phyloP scores from a whole-genome alignment of 345 rosid species.

The Cochlearia excelsa region DNA sequence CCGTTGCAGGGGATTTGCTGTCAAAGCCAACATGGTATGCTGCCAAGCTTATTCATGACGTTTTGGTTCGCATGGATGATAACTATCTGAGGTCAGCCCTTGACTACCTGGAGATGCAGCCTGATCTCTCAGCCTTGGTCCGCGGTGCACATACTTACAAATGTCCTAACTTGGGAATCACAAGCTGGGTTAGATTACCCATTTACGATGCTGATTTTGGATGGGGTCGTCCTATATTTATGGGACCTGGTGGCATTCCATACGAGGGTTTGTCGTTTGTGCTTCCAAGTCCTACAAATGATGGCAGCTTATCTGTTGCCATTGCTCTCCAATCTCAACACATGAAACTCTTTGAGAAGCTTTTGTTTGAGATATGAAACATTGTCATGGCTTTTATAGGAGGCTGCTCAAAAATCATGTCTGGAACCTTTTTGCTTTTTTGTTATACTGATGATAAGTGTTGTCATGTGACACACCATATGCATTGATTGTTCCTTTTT shows the following conservation, averaged over 20 bases:
- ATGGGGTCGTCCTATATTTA: conserved; percentile 88
- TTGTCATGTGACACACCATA: conserved; percentile 2
- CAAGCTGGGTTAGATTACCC: conserved; percentile 85
- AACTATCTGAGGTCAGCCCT: conserved; percentile 90
- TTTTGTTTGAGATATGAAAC: conserved; percentile 44
- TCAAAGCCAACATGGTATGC: conserved; percentile 87
- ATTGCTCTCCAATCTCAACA: conserved; percentile 70
- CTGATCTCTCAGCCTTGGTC: conserved; percentile 69
- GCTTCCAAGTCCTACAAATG: conserved; percentile 68
- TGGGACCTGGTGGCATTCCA: conserved; percentile 91
- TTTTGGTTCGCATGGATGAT: conserved; percentile 76
- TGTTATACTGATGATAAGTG: conserved; percentile 31
- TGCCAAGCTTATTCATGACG: conserved; percentile 71
- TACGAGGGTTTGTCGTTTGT: conserved; percentile 78
- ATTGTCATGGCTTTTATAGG: conserved; percentile 23
- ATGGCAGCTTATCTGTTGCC: conserved; percentile 80
- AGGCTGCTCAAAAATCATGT: conserved; percentile 26
- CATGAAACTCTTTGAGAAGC: conserved; percentile 73
- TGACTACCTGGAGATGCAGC: conserved; percentile 86
- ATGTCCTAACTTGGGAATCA: conserved; percentile 88
- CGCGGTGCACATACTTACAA: conserved; percentile 78
- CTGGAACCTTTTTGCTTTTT: conserved; percentile 25
- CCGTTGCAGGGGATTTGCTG: conserved; percentile 58
- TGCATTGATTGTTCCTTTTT: conserved; percentile 4
- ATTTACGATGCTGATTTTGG: conserved; percentile 92